Percentiles rank a stretch among this genome's conserved stretches.
Conservation (phyloP, 352 stramenopile genomes). For the Phytophthora boehmeriae region DNA sequence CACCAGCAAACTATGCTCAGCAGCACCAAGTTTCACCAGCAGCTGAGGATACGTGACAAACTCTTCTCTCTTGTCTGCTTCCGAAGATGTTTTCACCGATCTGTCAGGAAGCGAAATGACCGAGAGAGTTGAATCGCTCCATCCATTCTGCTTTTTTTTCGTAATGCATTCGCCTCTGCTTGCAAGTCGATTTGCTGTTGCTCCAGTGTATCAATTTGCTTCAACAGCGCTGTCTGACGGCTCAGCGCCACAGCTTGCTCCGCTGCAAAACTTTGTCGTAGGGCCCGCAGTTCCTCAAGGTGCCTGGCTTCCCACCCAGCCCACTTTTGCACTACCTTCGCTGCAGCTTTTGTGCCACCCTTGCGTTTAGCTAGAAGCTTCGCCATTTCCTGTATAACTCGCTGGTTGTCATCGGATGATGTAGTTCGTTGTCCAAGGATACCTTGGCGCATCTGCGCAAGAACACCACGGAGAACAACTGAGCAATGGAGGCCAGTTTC, state of each 20-base stretch:
- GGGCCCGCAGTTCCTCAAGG: slow-evolving; percentile 21
- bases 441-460: slow-evolving; percentile 20
- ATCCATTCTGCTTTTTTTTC: slow-evolving; percentile 7
- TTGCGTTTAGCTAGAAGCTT: slow-evolving; percentile 11
- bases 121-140: neutral
- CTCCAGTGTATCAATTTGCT: slow-evolving; percentile 17
- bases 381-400: slow-evolving; percentile 12
- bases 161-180: slow-evolving; percentile 28
- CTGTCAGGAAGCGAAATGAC: neutral
- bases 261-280: slow-evolving; percentile 28
- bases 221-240: slow-evolving; percentile 15
- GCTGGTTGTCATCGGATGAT: neutral
- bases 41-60: slow-evolving; percentile 30
- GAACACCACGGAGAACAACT: slow-evolving; percentile 17
- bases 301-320: slow-evolving; percentile 34
- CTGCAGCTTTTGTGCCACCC: slow-evolving; percentile 19
- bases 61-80: neutral
- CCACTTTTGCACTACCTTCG: slow-evolving; percentile 37
- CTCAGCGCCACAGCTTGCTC: slow-evolving; percentile 11
- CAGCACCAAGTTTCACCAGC: slow-evolving; percentile 19
- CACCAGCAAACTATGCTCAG: slow-evolving; percentile 26
- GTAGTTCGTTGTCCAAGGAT: neutral
- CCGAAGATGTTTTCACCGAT: neutral
- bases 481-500: slow-evolving; percentile 6
- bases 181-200: slow-evolving; percentile 28